Base-by-base conservation (phyloP, 2,329 filamentous ascomycete genomes). In the Colletotrichum sp. region DNA sequence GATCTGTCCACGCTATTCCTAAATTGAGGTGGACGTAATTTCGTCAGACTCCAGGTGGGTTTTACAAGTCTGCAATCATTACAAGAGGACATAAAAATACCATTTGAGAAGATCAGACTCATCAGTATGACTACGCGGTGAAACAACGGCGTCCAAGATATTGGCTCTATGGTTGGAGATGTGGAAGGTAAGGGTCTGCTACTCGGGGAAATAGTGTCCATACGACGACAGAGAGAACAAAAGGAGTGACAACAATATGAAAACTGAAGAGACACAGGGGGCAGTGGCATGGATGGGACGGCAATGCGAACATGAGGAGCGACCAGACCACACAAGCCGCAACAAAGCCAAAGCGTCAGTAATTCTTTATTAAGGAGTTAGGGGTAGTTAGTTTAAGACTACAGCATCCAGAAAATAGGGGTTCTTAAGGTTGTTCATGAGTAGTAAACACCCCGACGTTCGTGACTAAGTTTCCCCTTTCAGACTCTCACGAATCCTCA, bases 71-170 rank as follows among this genome's bases (percentile, higher is more conserved):
- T 12, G 18, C 39, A 49, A 49, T 12, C 0, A 21, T 0, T n/a
- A 21, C 3, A 52, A 52, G n/a, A 13, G 44, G 2, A 13, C 0
- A 52, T 52, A 0, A 52, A 0, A 21, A 52, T 8, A 52, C 1
- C 10, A 21, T 13, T 13, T 12, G n/a, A 52, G n/a, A 12, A 52
- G 24, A 24, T 24, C 24, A 24, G 24, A 24, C 24, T 24, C 24
- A 24, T 24, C 24, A 24, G 24, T 24, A 24, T 24, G 44, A 49
- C n/a, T 21, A n/a, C 44, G 44, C 10, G 24, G 24, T 26, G 24
- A 26, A 26, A 26, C 24, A 26, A 26, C 26, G 26, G 26, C 26
- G 26, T 26, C 26, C 28, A 30, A 30, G 8, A 9, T 30, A 9
- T 30, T 30, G 28, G 28, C 28, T 9, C 28, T 2, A 30, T 30